phyloP scores from a whole-genome alignment of 108 stramenopile genomes.

The Schizochytrium sp. region DNA sequence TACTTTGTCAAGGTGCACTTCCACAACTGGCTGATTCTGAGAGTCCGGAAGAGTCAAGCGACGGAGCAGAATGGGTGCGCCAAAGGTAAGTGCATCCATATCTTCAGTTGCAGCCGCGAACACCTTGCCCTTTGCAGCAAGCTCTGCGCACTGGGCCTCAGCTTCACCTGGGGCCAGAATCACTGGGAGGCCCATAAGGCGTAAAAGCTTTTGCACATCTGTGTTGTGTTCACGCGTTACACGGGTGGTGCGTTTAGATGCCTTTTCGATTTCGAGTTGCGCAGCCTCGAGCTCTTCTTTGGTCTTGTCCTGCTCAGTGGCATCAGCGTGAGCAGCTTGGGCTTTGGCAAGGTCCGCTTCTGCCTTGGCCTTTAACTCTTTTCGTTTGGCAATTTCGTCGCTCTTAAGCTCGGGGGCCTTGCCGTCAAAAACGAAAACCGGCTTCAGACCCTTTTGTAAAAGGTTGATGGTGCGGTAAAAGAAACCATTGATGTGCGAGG shows the following conservation, averaged over 20 bases:
- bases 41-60: constrained; percentile 8
- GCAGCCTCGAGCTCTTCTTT: constrained; percentile 87
- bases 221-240: constrained; percentile 71
- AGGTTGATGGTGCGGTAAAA: constrained; percentile 98
- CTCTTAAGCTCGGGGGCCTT: constrained; percentile 95
- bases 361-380: constrained; percentile 88
- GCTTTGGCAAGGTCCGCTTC: constrained; percentile 80
- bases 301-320: constrained; percentile 86
- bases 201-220: constrained; percentile 80
- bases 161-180: constrained; percentile 96
- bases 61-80: constrained; percentile 84
- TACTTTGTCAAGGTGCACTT: constrained; percentile 89
- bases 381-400: constrained; percentile 91
- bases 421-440: constrained; percentile 97
- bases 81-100: constrained; percentile 98
- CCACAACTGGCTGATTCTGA: constrained; percentile 75
- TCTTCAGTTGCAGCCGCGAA: constrained; percentile 98
- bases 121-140: constrained; percentile 87
- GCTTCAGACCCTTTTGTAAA: constrained; percentile 90
- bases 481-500: constrained; percentile 95
- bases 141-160: constrained; percentile 95
- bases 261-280: constrained; percentile 90
- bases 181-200: constrained; percentile 96
- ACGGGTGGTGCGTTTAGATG: constrained; percentile 67
- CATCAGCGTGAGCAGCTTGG: constrained; percentile 84